These are phyloP conservation scores for Cytidiella melzeri DNA, from an alignment of 768 basidiomycete genomes.

Conservation along the genomic window DNA sequence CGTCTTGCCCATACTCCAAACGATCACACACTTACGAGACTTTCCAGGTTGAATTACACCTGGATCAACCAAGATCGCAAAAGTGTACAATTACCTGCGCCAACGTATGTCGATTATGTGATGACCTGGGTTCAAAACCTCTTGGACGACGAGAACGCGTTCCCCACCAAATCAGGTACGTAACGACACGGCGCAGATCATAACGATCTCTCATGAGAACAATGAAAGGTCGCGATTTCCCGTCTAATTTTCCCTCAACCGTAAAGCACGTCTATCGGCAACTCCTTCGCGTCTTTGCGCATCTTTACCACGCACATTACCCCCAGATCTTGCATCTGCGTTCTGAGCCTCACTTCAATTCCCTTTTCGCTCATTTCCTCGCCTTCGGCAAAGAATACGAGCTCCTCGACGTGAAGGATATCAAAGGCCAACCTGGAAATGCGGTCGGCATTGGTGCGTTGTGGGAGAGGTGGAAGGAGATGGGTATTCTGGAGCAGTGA, in stretches of 20 bases:
- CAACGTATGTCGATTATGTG: conserved; percentile 96
- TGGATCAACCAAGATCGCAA: conserved; percentile 94
- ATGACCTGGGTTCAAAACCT: conserved; percentile 96
- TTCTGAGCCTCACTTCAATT: conserved; percentile 93
- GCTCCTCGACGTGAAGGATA: conserved; percentile 81
- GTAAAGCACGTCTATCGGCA: conserved; percentile 94
- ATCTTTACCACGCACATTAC: conserved; percentile 95
- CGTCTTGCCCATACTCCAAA: conserved; percentile 23
- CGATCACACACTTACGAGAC: background rate
- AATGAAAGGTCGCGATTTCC: conserved; percentile 76
- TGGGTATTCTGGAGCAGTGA: conserved; percentile 60
- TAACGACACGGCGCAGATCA: conserved; percentile 2
- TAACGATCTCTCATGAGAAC: background rate
- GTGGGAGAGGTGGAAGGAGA: conserved; percentile 88
- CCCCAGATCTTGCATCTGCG: conserved; percentile 86
- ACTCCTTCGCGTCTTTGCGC: conserved; percentile 93
- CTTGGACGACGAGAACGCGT: conserved; percentile 88
- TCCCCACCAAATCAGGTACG: conserved; percentile 93
- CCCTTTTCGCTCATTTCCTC: conserved; percentile 95
- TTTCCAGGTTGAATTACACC: conserved; percentile 75
- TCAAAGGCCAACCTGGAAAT: conserved; percentile 59
- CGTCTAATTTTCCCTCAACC: conserved; percentile 82
- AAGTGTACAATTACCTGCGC: conserved; percentile 81
- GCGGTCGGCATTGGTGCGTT: conserved; percentile 70
- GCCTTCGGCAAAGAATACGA: conserved; percentile 95